phyloP scores from a whole-genome alignment of 768 basidiomycete species.

The Lactarius hengduanensis region DNA sequence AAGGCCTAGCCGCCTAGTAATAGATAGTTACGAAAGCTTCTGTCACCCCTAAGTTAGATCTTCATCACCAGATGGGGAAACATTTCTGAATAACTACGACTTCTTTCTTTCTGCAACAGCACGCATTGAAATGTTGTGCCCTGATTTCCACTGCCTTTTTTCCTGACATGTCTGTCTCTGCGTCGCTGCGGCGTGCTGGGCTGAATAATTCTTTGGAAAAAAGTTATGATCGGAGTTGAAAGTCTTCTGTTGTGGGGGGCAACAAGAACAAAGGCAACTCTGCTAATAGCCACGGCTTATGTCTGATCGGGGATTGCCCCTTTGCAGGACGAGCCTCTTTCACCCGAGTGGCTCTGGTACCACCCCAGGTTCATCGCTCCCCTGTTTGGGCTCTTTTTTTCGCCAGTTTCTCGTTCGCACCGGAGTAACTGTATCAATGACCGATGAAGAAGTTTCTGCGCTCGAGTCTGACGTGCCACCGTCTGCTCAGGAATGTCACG shows the following conservation, averaged over 20 bases:
- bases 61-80: background rate
- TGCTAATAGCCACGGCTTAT: too few species aligned
- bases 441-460: background rate
- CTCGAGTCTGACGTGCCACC: background rate
- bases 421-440: background rate
- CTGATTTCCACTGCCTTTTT: background rate
- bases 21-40: background rate
- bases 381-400: background rate
- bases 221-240: background rate
- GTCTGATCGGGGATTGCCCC: background rate
- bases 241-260: background rate
- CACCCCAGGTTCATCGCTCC: background rate
- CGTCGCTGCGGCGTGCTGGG: background rate
- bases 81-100: background rate
- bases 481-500: background rate
- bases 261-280: background rate
- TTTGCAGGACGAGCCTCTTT: background rate
- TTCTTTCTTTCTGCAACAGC: background rate
- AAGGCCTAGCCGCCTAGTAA: background rate
- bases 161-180: background rate
- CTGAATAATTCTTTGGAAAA: background rate
- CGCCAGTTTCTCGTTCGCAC: background rate
- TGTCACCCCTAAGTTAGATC: too few species aligned
- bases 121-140: background rate
- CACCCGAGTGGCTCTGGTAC: background rate